Base-by-base conservation (phyloP, 2,329 filamentous ascomycete genomes). In the Lachnellula cervina region DNA sequence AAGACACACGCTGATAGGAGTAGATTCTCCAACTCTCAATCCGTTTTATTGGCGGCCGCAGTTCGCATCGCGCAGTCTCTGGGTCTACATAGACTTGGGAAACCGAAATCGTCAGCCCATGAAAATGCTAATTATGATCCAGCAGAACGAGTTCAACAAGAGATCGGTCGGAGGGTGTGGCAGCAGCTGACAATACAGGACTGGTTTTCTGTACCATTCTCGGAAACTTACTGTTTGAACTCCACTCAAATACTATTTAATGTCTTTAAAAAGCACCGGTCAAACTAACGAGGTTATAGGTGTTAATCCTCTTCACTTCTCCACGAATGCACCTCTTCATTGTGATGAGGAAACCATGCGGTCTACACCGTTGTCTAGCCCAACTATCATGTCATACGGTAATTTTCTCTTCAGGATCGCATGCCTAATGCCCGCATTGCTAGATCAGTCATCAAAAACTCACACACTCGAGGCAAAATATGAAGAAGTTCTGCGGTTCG, bases 51-150 rank as follows among this genome's bases (percentile, higher is more conserved):
- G 8, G 74, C 73, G 2, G 71, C 75, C 1, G 76, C 73, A 2
- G 66, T 75, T 5, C 70, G 76, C 7, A 77, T 80, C 44, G 76
- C 76, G 2, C 75, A 77, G 62, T 72, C 73, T 0, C 66, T 80
- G 0, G 76, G 75, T 0, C 64, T 80, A 3, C 76, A 80, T 52
- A 67, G 71, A 23, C 65, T 77, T 2, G 63, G 60, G 0, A 53
- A 54, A 16, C 44, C 56, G 4, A 59, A 52, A 37, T 43, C 42
- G 17, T 14, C 34, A 32, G n/a, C 66, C 6, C 63, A 67, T 4
- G 47, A 62, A 5, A 49, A 60, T n/a, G 59, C 62, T 5, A 56
- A 45, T 43, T 38, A 49, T 2, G 47, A 1, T 57, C 57, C 34
- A 53, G 47, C 46, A 16, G 52, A 55, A 28, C 28, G 28, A n/a